These are phyloP conservation scores for Athelia psychrophila DNA, from an alignment of 1,284 basidiomycete species.

Conservation along the genomic window DNA sequence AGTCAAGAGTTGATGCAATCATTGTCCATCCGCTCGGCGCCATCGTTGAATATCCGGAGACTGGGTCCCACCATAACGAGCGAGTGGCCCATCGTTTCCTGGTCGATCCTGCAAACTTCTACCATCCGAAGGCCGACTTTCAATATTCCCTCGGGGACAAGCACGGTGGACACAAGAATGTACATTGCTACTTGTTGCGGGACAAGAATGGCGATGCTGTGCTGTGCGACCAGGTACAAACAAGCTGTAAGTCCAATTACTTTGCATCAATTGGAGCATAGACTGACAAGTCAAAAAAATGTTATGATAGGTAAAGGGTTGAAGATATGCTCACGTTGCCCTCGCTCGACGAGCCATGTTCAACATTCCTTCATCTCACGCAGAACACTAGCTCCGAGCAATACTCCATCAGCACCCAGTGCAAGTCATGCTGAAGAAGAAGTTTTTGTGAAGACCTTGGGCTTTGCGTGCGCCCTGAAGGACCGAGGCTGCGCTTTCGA, in stretches of 20 bases:
- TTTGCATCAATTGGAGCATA: no score
- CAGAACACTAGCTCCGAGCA: no score
- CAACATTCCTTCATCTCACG: no score
- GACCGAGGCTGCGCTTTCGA: conserved; percentile 15
- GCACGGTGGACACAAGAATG: conserved; percentile 12
- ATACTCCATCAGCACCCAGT: not conserved
- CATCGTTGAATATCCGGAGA: conserved; percentile 6
- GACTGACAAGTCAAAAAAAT: no score
- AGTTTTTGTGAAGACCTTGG: conserved; percentile 16
- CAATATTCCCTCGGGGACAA: conserved; percentile 17
- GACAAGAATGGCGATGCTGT: not conserved
- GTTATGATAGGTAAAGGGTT: not conserved
- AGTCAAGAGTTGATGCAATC: not conserved
- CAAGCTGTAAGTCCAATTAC: not conserved
- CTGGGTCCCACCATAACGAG: not conserved
- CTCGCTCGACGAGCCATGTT: not conserved
- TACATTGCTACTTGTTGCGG: not conserved
- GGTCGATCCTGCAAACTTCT: conserved; percentile 7
- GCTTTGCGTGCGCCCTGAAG: conserved; percentile 16
- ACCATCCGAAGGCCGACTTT: conserved; percentile 14
- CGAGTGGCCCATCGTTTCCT: conserved; percentile 11
- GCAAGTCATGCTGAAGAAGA: conserved; percentile 9
- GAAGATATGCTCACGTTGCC: not conserved
- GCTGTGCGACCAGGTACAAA: not conserved
- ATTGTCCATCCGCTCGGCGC: conserved; percentile 4